Base-by-base conservation (phyloP, 306 rosid species). In the Hippophae gyantsensis region DNA sequence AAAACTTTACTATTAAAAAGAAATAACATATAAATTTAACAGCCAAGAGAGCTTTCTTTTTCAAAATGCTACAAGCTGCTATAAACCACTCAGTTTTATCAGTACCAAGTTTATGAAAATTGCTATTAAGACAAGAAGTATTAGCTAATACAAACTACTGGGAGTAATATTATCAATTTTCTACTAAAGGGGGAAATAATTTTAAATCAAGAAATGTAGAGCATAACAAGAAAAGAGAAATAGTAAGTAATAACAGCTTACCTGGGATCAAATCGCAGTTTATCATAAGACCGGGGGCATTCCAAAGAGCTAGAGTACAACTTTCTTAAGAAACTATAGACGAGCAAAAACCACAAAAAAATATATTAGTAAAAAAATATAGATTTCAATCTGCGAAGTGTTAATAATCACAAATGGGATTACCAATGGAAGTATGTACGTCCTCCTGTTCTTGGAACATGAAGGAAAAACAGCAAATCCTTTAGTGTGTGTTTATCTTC, bases 231-330 rank as follows among this genome's bases (percentile, higher is more conserved):
- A 26, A 52, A 8, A 14, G 5, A 49, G 57, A 55, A 6, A 9
- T 10, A 6, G 7, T 52, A 43, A 46, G 7, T 11, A 27, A 23
- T 40, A 42, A 57, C 12, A 65, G 8, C 4, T 48, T 65, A 88
- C 99, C 99, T 86, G n/a, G 99, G 97, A 81, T 93, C 90, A 70
- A 93, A 88, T 44, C 81, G 97, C 75, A 93, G 81, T 82, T 74
- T 93, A 76, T 88, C 97, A 69, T 93, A 93, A 47, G 99, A 93
- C 32, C 90, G 94, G 45, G 99, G 97, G 66, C 99, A 93, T 70
- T 93, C 99, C 66, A 88, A 66, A 68, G 75, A 75, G 74, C 56
- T 71, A 25, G 87, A 83, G 68, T 88, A 88, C 89, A 93, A 74
- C 80, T 80, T 84, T 56, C 74, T 93, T 82, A 93, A 74, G 72